Percentiles rank a stretch among this genome's conserved stretches.
These are phyloP conservation scores for Musa troglodytarum DNA, from an alignment of 176 grass and related monocot genomes.

Conservation along the genomic window DNA sequence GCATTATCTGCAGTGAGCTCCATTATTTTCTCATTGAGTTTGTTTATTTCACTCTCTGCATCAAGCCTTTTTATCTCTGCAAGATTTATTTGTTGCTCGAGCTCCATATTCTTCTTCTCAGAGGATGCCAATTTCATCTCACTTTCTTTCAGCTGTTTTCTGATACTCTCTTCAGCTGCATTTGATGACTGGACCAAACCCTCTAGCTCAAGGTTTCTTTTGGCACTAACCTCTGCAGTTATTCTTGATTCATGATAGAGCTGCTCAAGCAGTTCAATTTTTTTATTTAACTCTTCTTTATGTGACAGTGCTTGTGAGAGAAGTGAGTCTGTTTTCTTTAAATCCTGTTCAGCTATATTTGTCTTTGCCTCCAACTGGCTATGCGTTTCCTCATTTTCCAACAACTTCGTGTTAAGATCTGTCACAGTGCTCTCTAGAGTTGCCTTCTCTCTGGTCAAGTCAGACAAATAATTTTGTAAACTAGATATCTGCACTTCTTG, in stretches of 20 bases:
- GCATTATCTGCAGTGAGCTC: constrained; percentile 29
- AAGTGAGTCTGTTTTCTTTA: constrained; percentile 45
- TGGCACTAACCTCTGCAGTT: constrained; percentile 28
- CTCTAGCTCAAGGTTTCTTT: constrained; percentile 48
- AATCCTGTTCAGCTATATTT: constrained; percentile 33
- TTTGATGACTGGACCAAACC: constrained; percentile 43
- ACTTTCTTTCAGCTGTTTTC: constrained; percentile 43
- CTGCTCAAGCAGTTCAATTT: constrained; percentile 49
- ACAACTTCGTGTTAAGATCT: constrained; percentile 39
- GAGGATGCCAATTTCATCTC: constrained; percentile 49
- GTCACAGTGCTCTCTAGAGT: constrained; percentile 34
- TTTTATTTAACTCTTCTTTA: constrained; percentile 63
- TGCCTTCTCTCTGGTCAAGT: constrained; percentile 51
- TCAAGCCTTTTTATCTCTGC: constrained; percentile 29
- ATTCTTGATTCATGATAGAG: constrained; percentile 44
- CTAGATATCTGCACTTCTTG: constrained; percentile 44
- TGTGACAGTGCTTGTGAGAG: constrained; percentile 52
- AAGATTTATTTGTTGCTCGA: constrained; percentile 40
- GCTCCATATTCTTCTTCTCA: constrained; percentile 45
- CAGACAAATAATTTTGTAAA: constrained; percentile 39
- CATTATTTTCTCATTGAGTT: constrained; percentile 34
- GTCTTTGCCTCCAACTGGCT: constrained; percentile 45
- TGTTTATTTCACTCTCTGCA: constrained; percentile 38
- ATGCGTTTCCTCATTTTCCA: constrained; percentile 33
- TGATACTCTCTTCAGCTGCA: constrained; percentile 46